phyloP scores from a whole-genome alignment of 495 filamentous ascomycete species.

The Pseudomonodictys pantanalensis region DNA sequence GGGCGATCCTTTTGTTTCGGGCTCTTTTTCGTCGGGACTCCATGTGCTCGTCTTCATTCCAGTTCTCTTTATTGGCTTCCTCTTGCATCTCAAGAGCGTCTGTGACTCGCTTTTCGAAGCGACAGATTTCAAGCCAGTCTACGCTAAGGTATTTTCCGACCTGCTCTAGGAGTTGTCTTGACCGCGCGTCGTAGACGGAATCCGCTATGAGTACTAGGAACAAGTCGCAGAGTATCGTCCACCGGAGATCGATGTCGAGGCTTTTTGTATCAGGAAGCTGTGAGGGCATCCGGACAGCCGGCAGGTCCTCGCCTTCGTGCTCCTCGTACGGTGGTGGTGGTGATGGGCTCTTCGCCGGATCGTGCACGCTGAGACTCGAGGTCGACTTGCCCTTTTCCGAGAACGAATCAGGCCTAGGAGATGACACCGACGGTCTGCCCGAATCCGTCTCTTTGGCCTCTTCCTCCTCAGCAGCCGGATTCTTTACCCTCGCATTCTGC shows the following conservation, averaged over 20 bases:
- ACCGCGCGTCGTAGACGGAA: constrained; percentile 87
- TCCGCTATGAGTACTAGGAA: constrained; percentile 96
- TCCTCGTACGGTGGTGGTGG: constrained; percentile 74
- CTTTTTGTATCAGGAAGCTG: constrained; percentile 75
- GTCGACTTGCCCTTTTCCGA: constrained; percentile 16
- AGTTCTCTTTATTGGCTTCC: constrained; percentile 85
- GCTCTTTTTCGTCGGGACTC: constrained; percentile 78
- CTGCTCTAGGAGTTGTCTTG: constrained; percentile 77
- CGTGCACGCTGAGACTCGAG: constrained; percentile 12
- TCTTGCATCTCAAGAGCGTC: constrained; percentile 98
- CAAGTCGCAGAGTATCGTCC: constrained; percentile 95
- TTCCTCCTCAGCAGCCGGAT: constrained; percentile 68
- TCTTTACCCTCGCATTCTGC: constrained; percentile 90
- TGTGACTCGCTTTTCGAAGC: constrained; percentile 96
- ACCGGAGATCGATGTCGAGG: constrained; percentile 93
- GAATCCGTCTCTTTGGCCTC: constrained; percentile 12
- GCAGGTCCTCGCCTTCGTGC: constrained; percentile 66
- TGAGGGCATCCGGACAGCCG: constrained; percentile 73
- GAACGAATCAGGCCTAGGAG: constrained; percentile 10
- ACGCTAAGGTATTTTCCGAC: constrained; percentile 78
- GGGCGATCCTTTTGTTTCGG: constrained; percentile 76
- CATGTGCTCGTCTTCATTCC: constrained; percentile 96
- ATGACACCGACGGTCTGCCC: constrained; percentile 17
- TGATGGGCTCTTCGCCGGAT: constrained; percentile 35
- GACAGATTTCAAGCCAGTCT: constrained; percentile 87